phyloP scores from a whole-genome alignment of 2,329 filamentous ascomycete genomes.

The Xylariaceae sp. region DNA sequence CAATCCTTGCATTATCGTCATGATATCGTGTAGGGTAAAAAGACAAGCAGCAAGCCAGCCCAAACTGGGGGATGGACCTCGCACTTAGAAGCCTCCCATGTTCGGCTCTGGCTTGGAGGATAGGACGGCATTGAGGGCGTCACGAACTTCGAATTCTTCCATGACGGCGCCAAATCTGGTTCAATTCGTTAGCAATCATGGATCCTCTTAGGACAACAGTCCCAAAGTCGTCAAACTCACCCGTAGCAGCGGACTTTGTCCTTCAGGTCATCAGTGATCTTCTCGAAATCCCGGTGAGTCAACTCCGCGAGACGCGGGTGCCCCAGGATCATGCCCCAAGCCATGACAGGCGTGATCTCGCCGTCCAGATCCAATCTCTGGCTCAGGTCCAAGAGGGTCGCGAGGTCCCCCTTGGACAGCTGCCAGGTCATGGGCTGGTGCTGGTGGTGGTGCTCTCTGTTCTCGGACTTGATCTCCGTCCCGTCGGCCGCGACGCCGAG shows the following conservation, averaged over 20 bases:
- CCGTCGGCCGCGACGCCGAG: constrained; percentile 25
- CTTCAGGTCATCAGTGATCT: constrained; percentile 66
- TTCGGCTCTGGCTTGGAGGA: constrained; percentile 48
- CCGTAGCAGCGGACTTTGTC: constrained; percentile 89
- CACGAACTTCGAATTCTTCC: constrained; percentile 65
- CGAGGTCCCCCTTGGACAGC: constrained; percentile 67
- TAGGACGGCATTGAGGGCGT: constrained; percentile 69
- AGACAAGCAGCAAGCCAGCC: constrained; percentile 1
- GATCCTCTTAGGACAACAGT: neutral
- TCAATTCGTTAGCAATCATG: constrained; percentile 11
- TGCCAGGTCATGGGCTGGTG: constrained; percentile 67
- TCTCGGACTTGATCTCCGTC: constrained; percentile 42
- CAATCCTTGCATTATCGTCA: constrained; percentile 12
- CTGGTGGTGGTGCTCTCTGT: constrained; percentile 28
- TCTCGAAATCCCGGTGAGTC: constrained; percentile 61
- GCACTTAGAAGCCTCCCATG: constrained; percentile 21
- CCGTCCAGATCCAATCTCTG: constrained; percentile 76
- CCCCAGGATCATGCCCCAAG: constrained; percentile 74
- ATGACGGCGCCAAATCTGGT: constrained; percentile 57
- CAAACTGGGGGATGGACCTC: neutral
- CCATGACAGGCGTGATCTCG: constrained; percentile 93
- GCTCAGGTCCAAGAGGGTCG: constrained; percentile 79
- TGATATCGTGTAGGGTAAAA: constrained; percentile 20
- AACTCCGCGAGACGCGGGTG: constrained; percentile 66
- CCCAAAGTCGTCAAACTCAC: constrained; percentile 43